Evolutionary conservation across 106 monocot species (phyloP), one percentile per base, ranked within the genome.

Genomic region (Apostasia ramifera): DNA sequence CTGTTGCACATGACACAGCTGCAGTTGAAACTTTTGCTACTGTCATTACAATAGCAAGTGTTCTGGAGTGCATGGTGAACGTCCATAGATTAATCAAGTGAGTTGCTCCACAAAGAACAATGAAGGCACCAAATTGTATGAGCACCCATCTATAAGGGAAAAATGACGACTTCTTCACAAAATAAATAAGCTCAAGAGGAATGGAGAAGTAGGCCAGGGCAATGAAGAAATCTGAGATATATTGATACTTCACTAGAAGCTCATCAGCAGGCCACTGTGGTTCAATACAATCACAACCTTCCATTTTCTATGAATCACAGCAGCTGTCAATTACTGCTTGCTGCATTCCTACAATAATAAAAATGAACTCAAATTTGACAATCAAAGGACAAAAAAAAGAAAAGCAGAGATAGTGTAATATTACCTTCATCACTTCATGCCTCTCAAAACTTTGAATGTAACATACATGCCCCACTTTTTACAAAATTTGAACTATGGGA

Each of bases 181-280:
- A 89, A 63, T 94, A 94, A 55, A 89, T 82, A 63, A 92, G 89
- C 84, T 97, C 95, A 4, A 97, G 80, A 4, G 95, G 92, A 59
- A 97, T 92, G 26, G 92, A 92, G 84, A 97, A 89, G 74, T 97
- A 97, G 11, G 95, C 95, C 43, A 97, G 79, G 0, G 89, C 84
- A 40, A 92, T 92, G 55, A 97, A 92, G 78, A 97, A 92, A 71
- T 97, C 92, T 1, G 95, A 97, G 71, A 97, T 91, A 53, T 92
- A 92, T 73, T 97, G 95, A 68, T 92, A 97, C 68, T 92, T 97
- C 52, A 91, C 62, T 45, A 92, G 66, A 66, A 88, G 83, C 52
- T 97, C 91, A 50, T 86, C 86, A 48, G 82, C 81, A 44, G 82
- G 80, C 81, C 80, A 89, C 52, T 83, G 78, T 13, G 92, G 86